Conservation (phyloP, 371 early-diverging fungal genomes). For the Apophysomyces trapeziformis region DNA sequence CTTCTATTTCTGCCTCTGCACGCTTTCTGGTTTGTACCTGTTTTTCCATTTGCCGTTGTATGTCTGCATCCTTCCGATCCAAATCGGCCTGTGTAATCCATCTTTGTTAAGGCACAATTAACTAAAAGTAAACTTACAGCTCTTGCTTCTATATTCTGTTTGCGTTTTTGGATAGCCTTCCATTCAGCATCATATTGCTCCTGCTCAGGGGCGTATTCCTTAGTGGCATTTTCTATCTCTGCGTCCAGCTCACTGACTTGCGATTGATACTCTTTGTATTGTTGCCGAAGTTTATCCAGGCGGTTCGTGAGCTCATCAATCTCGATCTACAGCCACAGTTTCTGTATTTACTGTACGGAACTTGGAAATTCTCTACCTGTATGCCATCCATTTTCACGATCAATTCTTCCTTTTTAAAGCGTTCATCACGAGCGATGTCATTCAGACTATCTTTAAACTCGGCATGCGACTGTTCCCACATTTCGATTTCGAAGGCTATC, state of each 20-base stretch:
- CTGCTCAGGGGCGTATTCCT: slow-evolving; percentile 17
- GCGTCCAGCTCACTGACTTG: slow-evolving; percentile 8
- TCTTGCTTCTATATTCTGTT: slow-evolving; percentile 19
- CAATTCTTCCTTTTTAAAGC: slow-evolving; percentile 15
- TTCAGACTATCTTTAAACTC: slow-evolving; percentile 23
- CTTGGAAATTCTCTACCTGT: slow-evolving; percentile 1
- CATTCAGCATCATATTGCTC: slow-evolving; percentile 16
- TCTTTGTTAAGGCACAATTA: not conserved
- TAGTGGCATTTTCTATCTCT: slow-evolving; percentile 17
- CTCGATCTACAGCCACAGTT: slow-evolving; percentile 8
- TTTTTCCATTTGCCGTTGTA: slow-evolving; percentile 17
- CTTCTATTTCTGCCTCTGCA: slow-evolving; percentile 13
- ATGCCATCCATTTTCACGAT: slow-evolving; percentile 11
- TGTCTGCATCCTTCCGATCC: slow-evolving; percentile 12
- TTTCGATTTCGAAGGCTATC: slow-evolving; percentile 31
- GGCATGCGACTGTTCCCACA: slow-evolving; percentile 31
- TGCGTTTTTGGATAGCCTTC: slow-evolving; percentile 12
- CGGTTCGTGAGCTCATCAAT: slow-evolving; percentile 24
- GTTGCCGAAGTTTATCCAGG: slow-evolving; percentile 14
- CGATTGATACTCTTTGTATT: slow-evolving; percentile 17
- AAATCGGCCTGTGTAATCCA: slow-evolving; percentile 4
- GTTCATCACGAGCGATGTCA: slow-evolving; percentile 25
- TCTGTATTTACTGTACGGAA: not conserved
- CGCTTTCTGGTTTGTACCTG: slow-evolving; percentile 7
- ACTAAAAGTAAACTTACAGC: not conserved